phyloP scores from a whole-genome alignment of 2,329 filamentous ascomycete genomes.

The Ophiosphaerella herpotricha region DNA sequence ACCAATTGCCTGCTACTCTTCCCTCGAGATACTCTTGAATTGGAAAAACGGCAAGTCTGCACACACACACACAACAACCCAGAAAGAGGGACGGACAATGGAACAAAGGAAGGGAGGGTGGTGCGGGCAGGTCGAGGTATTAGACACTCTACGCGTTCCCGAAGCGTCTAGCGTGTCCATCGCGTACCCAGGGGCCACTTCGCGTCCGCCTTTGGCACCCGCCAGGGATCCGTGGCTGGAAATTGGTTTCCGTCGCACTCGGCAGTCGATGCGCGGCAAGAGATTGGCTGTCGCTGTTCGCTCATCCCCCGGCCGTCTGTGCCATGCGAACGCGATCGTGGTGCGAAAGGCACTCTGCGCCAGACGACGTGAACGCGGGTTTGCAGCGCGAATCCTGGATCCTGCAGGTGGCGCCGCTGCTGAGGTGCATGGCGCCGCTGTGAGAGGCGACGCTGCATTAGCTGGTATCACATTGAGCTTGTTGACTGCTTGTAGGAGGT shows the following conservation, averaged over 20 bases:
- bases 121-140: constrained; percentile 15
- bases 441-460: neutral
- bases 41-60: no score
- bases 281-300: constrained; percentile 9
- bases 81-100: constrained; percentile 8
- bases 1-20: neutral
- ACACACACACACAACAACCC: neutral
- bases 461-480: constrained; percentile 2
- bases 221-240: constrained; percentile 15
- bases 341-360: constrained; percentile 19
- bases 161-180: constrained; percentile 30
- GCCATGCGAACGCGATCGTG: constrained; percentile 22
- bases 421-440: neutral
- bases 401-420: constrained; percentile 8
- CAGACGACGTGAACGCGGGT: constrained; percentile 14
- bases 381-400: constrained; percentile 20
- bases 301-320: neutral
- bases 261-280: constrained; percentile 20
- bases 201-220: constrained; percentile 25
- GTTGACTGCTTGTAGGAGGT: neutral
- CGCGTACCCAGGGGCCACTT: constrained; percentile 17
- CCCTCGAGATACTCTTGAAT: neutral
- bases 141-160: constrained; percentile 29
- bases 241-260: constrained; percentile 11
- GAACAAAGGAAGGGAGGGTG: constrained; percentile 7